A percentile compares a stretch with the other conserved stretches of the same genome.
These are phyloP conservation scores for Globisporangium polare DNA, from an alignment of 352 stramenopile genomes.

Conservation along the genomic window DNA sequence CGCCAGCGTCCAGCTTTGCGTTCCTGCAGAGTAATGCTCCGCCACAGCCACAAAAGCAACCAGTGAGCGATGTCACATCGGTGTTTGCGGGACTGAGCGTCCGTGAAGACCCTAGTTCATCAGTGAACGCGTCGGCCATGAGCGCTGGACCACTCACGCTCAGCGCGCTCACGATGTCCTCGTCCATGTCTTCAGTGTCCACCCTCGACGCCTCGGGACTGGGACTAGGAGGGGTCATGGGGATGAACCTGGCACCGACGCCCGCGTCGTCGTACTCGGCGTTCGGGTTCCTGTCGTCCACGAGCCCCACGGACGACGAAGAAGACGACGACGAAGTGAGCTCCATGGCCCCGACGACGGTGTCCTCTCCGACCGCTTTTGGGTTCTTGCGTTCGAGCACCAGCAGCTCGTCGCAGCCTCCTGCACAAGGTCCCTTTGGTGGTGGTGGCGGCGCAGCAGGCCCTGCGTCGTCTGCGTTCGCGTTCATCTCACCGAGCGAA, in stretches of 20 bases:
- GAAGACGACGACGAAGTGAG: slow-evolving; percentile 8
- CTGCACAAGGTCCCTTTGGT: slow-evolving; percentile 5
- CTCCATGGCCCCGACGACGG: slow-evolving; percentile 17
- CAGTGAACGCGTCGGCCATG: slow-evolving; percentile 30
- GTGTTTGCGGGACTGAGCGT: slow-evolving; percentile 62
- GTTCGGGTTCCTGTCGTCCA: slow-evolving; percentile 28
- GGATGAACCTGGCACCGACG: not conserved
- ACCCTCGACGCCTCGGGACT: slow-evolving; percentile 5
- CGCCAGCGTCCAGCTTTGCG: slow-evolving; percentile 29
- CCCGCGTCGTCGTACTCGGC: slow-evolving; percentile 23
- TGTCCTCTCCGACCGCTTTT: slow-evolving; percentile 56
- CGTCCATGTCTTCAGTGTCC: slow-evolving; percentile 17
- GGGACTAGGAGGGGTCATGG: not conserved
- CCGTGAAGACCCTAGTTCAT: slow-evolving; percentile 18
- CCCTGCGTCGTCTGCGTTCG: slow-evolving; percentile 46
- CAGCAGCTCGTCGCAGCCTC: slow-evolving; percentile 25
- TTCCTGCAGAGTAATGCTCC: slow-evolving; percentile 21
- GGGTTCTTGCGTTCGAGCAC: slow-evolving; percentile 47
- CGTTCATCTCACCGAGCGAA: slow-evolving; percentile 49
- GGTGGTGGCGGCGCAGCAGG: not conserved
- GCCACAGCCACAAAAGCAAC: slow-evolving; percentile 4
- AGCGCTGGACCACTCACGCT: slow-evolving; percentile 43
- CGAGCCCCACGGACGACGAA: slow-evolving; percentile 6
- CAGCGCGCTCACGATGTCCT: slow-evolving; percentile 37
- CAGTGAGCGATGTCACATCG: slow-evolving; percentile 21